Conservation (phyloP, 305 asterid genomes). For the Lippia alba region DNA sequence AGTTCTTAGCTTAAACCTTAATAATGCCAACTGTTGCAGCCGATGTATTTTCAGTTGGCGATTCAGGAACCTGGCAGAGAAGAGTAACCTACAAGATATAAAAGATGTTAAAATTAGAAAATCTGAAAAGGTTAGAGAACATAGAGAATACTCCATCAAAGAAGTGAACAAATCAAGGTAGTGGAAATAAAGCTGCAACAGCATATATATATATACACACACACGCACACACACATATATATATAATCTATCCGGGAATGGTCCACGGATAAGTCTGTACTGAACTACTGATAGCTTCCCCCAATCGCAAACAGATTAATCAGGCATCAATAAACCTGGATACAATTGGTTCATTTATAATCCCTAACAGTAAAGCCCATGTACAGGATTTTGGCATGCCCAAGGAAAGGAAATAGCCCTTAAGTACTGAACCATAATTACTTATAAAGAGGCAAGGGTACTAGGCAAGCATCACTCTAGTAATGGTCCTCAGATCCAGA, state of each 20-base stretch:
- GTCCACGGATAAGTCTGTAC: background rate
- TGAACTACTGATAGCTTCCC: background rate
- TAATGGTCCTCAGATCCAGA: conserved; percentile 10
- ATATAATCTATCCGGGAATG: conserved; percentile 1
- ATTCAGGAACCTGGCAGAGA: conserved; percentile 88
- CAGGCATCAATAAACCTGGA: conserved; percentile 6
- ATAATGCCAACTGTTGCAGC: conserved; percentile 86
- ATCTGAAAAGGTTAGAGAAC: conserved; percentile 22
- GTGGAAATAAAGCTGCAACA: background rate
- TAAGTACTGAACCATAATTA: background rate
- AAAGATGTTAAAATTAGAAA: conserved; percentile 25
- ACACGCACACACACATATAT: too few species aligned
- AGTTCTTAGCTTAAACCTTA: conserved; percentile 59
- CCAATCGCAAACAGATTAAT: conserved; percentile 12
- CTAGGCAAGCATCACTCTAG: background rate
- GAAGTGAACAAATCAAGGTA: conserved; percentile 15
- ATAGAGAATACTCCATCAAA: conserved; percentile 11
- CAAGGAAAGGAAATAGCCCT: conserved; percentile 14
- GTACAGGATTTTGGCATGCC: background rate
- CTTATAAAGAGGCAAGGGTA: background rate
- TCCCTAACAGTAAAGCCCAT: conserved; percentile 6
- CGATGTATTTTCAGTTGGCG: conserved; percentile 64
- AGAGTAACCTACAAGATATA: conserved; percentile 76
- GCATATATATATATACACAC: too few species aligned
- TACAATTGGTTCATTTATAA: background rate